Conservation (phyloP, 106 monocot species). For the Dactylorhiza incarnata region DNA sequence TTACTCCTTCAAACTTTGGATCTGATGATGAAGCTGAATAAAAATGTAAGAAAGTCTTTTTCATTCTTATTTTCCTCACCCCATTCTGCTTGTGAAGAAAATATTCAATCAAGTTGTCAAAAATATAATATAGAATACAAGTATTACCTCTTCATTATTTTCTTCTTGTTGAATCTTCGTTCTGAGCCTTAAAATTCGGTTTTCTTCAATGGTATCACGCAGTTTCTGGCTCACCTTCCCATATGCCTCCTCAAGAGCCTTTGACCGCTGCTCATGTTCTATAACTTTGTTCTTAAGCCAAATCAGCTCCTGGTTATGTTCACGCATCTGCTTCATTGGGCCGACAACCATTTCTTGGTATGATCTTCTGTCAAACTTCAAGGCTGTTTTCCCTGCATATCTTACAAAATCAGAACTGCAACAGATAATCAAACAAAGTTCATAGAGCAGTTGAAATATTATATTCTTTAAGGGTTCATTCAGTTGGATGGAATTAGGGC, state of each 20-base stretch:
- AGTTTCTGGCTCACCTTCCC: constrained; percentile 45
- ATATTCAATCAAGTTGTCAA: background rate
- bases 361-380: constrained; percentile 78
- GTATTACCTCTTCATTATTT: constrained; percentile 72
- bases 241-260: constrained; percentile 53
- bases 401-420: background rate
- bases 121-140: background rate
- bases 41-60: background rate
- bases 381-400: constrained; percentile 44
- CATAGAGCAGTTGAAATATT: background rate
- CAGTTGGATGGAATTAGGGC: too few relatives aligned
- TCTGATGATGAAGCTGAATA: background rate
- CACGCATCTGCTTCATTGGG: constrained; percentile 74
- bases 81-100: background rate
- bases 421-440: background rate
- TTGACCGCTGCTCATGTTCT: constrained; percentile 34
- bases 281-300: constrained; percentile 32
- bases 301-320: constrained; percentile 62
- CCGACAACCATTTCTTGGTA: constrained; percentile 81
- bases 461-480: too few relatives aligned
- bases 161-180: constrained; percentile 63
- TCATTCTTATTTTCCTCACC: background rate
- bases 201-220: constrained; percentile 48
- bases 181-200: constrained; percentile 49
- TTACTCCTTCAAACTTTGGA: background rate